Evolutionary conservation across 306 rosid genomes (phyloP), one percentile per base, ranked within the genome.

Genomic region (Astragalus membranaceus): DNA sequence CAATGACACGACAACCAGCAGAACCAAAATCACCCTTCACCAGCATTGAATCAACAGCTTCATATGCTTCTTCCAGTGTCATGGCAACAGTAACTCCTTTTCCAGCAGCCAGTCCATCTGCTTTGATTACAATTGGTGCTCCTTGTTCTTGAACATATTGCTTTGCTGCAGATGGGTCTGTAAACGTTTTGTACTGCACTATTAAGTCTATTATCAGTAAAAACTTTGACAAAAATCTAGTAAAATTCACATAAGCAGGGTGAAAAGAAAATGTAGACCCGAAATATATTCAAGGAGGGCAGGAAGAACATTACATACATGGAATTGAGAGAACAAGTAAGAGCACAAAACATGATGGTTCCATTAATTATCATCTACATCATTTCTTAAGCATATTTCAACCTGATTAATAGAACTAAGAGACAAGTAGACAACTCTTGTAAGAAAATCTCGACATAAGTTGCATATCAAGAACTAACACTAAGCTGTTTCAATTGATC

Each of bases 71-170:
- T 66, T 84, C 95, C 69, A 87, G 35, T 14, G 88, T 81, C 82
- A 71, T 87, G 43, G 99, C 95, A 53, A 91, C 97, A 35, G 88
- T 75, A 49, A 95, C 97, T 75, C 99, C 99, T 70, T 95, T 95
- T 50, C 97, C 97, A 68, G 99, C 96, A 70, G 99, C 99, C 80
- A 95, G 73, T 51, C 97, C 97, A 82, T 95, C 99, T 17, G 96
- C 99, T 79, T 95, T 91, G 54, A 91, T 68, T 43, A 95, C 97
- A 78, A 90, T 86, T 0, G 99, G 99, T 11, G 89, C 87, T 60
- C 99, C 95, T 82, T 91, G 89, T 67, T 83, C 91, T 77, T 87
- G 77, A 71, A 91, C 86, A 78, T 91, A 94, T 77, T 86, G 80
- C 80, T 91, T 91, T 54, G 99, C 99, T 29, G 87, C 85, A 47